Conservation (phyloP, 768 basidiomycete genomes). For the Cyathus striatus region DNA sequence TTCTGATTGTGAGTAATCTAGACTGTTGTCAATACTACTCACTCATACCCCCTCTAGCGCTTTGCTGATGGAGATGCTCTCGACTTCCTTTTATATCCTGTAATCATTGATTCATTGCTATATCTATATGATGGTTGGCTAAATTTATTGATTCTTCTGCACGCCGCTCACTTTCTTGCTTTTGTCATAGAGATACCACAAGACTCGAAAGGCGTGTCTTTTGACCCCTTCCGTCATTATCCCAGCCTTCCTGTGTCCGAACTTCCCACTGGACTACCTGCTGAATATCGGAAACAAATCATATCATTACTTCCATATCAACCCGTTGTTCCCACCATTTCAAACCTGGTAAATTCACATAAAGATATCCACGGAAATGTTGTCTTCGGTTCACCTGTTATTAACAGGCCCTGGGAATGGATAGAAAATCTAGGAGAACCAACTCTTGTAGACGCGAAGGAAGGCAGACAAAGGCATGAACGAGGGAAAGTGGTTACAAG, state of each 20-base stretch:
- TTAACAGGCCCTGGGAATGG: conserved; percentile 86
- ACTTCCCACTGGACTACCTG: conserved; percentile 51
- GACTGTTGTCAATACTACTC: conserved; percentile 1
- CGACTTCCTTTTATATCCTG: conserved; percentile 54
- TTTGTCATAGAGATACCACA: conserved; percentile 50
- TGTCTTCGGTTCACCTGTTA: conserved; percentile 45
- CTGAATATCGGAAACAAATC: conserved; percentile 53
- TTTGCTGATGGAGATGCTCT: conserved; percentile 48
- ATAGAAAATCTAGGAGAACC: conserved; percentile 71
- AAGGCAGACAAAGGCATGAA: conserved; percentile 33
- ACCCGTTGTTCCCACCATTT: conserved; percentile 43
- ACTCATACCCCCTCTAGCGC: conserved; percentile 31
- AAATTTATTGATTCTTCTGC: not conserved
- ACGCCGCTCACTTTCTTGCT: no score
- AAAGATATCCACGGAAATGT: conserved; percentile 49
- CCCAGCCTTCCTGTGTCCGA: conserved; percentile 45
- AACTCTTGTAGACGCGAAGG: conserved; percentile 33
- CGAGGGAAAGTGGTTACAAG: conserved; percentile 27
- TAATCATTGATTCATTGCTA: conserved; percentile 70
- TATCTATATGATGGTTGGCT: conserved; percentile 68
- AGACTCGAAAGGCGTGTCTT: conserved; percentile 47
- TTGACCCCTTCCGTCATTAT: conserved; percentile 65
- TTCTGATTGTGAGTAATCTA: conserved; percentile 44
- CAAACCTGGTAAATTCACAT: conserved; percentile 54
- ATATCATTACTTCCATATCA: conserved; percentile 52